Evolutionary conservation across 345 rosid genomes (phyloP).

Genomic region (Eutrema japonicum): DNA sequence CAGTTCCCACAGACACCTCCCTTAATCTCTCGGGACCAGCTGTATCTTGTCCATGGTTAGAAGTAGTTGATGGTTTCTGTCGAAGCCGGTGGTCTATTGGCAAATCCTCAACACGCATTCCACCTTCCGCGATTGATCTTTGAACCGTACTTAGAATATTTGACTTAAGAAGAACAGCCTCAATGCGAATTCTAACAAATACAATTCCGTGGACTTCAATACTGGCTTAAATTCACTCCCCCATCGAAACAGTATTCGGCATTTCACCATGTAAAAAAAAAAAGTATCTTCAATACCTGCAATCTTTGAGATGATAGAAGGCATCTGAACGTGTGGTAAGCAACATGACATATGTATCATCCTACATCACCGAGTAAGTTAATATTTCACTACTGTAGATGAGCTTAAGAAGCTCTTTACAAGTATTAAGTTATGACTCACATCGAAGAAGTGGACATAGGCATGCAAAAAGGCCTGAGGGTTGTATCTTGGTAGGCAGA

Average conservation of each 20-base stretch:
- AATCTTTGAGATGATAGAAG: slow-evolving; percentile 95
- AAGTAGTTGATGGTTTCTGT: slow-evolving; percentile 46
- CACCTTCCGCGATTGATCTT: slow-evolving; percentile 91
- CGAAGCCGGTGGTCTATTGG: slow-evolving; percentile 64
- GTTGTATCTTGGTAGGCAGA: slow-evolving; percentile 97
- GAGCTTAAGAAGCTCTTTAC: slow-evolving; percentile 19
- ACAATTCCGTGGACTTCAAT: slow-evolving; percentile 22
- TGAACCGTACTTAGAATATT: slow-evolving; percentile 84
- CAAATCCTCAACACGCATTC: slow-evolving; percentile 90
- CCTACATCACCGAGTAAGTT: slow-evolving; percentile 55
- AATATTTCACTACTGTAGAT: background rate
- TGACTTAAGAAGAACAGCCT: slow-evolving; percentile 82
- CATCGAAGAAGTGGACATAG: slow-evolving; percentile 91
- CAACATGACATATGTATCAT: slow-evolving; percentile 85
- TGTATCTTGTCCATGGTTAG: slow-evolving; percentile 32
- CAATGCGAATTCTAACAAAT: slow-evolving; percentile 69
- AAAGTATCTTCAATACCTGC: slow-evolving; percentile 59
- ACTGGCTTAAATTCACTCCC: background rate
- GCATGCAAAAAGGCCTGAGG: slow-evolving; percentile 95
- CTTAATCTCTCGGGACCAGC: slow-evolving; percentile 56
- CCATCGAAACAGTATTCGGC: background rate
- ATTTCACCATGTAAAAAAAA: slow-evolving; percentile 9
- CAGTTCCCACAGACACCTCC: slow-evolving; percentile 67
- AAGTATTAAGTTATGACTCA: slow-evolving; percentile 53
- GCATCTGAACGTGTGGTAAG: slow-evolving; percentile 96